Base-by-base conservation (phyloP, 176 grass and related monocot species). In the Echinochloa phyllopogon region DNA sequence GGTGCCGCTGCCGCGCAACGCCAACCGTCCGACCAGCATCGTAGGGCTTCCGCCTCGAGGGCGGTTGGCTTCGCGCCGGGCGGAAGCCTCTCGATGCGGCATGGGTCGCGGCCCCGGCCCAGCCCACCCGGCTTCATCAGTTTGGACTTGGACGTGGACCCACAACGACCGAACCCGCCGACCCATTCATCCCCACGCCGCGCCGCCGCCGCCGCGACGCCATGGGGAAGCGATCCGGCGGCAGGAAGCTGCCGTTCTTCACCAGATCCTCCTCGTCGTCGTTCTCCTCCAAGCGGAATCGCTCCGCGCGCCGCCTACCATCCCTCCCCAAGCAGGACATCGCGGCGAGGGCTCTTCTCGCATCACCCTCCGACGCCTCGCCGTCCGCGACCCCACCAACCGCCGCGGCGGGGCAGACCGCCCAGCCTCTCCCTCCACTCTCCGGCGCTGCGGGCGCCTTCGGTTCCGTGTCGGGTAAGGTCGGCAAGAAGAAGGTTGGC, bases 191-290 rank as follows among this genome's bases (percentile, higher is more conserved):
- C 77, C 20, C 33, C 56, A 42, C 42, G 56, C 58, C 55, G 24
- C 25, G 27, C 59, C 60, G 59, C 47, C 83, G 44, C 25, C 76
- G 49, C 10, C 47, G 60, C 36, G 51, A 43, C n/a, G 6, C 69
- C 82, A 99, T 99, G 96, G 89, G 87, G 87, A 95, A 69, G 89
- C 87, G 91, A 84, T 92, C 89, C 49, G 91, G 93, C 24, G 79
- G 87, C 80, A 87, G 86, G 94, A 96, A 91, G 84, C 75, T 91
- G 69, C 79, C 92, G 81, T 92, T 94, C 90, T 90, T 99, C 88
- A 84, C 62, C 72, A 52, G 71, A 36, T 89, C 82, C 47, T 69
- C 73, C 39, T 63, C 85, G 0, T 78, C 87, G 0, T 65, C 83
- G 21, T 66, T 78, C 49, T 68, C 90, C 61, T 20, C 82, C 66